Evolutionary conservation across 495 filamentous ascomycete species (phyloP).

Genomic region (Daldinia bambusicola): DNA sequence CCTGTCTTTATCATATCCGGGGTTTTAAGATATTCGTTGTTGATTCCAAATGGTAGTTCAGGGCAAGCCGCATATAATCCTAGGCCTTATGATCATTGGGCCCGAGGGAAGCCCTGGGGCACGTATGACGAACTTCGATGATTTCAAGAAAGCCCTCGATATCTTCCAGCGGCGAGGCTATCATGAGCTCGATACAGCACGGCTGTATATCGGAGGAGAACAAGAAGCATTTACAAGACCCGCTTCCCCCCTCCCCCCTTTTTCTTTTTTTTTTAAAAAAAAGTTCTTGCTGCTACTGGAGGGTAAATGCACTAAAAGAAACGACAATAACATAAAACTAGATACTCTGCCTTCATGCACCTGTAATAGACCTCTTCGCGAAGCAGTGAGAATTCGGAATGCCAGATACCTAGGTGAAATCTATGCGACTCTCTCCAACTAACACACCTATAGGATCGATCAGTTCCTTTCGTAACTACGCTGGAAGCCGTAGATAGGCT

Average conservation of each 20-base stretch:
- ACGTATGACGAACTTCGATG: constrained; percentile 68
- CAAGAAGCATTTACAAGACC: constrained; percentile 83
- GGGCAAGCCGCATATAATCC: constrained; percentile 53
- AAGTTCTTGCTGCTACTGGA: too few species aligned
- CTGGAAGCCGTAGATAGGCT: constrained; percentile 75
- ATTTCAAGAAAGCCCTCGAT: constrained; percentile 70
- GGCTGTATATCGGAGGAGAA: constrained; percentile 72
- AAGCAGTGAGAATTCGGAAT: background rate
- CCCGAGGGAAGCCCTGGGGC: constrained; percentile 50
- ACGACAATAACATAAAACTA: constrained; percentile 23
- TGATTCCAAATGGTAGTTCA: background rate
- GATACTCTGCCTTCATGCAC: constrained; percentile 85
- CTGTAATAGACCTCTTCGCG: constrained; percentile 39
- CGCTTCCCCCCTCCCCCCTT: too few species aligned
- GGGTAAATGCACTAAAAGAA: background rate
- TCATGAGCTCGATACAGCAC: constrained; percentile 76
- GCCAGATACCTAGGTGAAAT: background rate
- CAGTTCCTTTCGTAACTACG: constrained; percentile 75
- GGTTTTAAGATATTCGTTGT: background rate
- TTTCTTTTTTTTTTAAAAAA: too few species aligned
- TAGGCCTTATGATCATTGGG: constrained; percentile 63
- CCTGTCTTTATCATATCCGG: background rate
- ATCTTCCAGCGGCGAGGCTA: constrained; percentile 71
- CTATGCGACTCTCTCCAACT: background rate
- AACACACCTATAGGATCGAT: constrained; percentile 61